Evolutionary conservation across 2,329 filamentous ascomycete species (phyloP).

Genomic region (Sarocladium kiliense): DNA sequence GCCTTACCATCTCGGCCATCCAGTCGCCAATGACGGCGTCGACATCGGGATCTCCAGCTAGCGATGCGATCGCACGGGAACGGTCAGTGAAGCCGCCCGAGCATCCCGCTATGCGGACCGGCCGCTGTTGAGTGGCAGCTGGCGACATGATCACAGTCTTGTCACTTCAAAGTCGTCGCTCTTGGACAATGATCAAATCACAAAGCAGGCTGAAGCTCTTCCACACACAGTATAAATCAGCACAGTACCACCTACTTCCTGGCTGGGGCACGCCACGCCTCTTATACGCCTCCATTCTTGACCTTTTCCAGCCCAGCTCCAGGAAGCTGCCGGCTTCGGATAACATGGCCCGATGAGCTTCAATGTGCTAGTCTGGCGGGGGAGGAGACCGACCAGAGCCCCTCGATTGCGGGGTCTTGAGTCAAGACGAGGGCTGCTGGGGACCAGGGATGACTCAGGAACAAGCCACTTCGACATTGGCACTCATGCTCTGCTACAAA

Average conservation of each 20-base stretch:
- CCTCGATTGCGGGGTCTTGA: neutral
- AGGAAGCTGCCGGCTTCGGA: neutral
- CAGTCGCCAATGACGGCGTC: conserved; percentile 12
- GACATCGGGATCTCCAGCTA: conserved; percentile 12
- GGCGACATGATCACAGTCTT: neutral
- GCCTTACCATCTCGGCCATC: conserved; percentile 8
- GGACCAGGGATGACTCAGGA: neutral
- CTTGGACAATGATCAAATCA: neutral
- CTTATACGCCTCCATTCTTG: too few relatives aligned
- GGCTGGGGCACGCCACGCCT: neutral
- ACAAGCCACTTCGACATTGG: neutral
- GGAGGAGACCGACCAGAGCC: neutral
- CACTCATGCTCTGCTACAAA: too few relatives aligned
- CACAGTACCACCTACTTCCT: too few relatives aligned
- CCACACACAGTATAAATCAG: neutral
- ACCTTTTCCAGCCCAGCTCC: neutral
- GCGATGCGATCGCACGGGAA: conserved; percentile 8
- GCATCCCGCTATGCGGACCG: conserved; percentile 13
- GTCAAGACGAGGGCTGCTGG: neutral
- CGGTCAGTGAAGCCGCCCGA: conserved; percentile 15
- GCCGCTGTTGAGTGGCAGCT: conserved; percentile 3
- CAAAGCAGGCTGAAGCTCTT: too few relatives aligned
- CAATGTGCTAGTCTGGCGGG: neutral
- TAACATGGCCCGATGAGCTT: conserved; percentile 8
- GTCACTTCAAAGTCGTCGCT: neutral